Percentiles rank a stretch among this genome's conserved stretches.
Conservation (phyloP, 441 rosid species). For the Gossypium schwendimanii region DNA sequence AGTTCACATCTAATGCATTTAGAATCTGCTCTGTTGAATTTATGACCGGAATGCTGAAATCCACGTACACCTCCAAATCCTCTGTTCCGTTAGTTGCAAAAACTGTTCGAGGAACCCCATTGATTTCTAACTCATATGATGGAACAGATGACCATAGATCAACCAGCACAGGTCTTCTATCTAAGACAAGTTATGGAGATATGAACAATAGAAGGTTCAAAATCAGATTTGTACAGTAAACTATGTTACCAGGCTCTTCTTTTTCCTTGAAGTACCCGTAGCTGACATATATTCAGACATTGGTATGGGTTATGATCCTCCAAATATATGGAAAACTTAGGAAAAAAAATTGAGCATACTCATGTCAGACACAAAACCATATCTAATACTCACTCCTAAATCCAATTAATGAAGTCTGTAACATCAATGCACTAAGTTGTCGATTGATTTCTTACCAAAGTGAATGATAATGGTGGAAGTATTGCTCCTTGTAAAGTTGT, state of each 20-base stretch:
- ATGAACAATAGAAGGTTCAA: slow-evolving; percentile 5
- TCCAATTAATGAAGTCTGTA: background rate
- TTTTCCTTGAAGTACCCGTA: background rate
- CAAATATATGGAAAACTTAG: background rate
- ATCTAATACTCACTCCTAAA: background rate
- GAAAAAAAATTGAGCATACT: background rate
- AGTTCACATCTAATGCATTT: slow-evolving; percentile 28
- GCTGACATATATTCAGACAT: background rate
- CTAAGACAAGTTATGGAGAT: slow-evolving; percentile 25
- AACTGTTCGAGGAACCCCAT: slow-evolving; percentile 44
- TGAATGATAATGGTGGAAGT: slow-evolving; percentile 32
- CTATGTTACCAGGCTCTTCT: background rate
- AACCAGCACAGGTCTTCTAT: slow-evolving; percentile 47
- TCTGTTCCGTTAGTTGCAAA: slow-evolving; percentile 34
- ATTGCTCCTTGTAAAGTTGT: slow-evolving; percentile 39
- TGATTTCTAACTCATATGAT: slow-evolving; percentile 37
- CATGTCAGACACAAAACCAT: background rate
- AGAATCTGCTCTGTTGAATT: slow-evolving; percentile 47
- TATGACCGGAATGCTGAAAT: slow-evolving; percentile 40
- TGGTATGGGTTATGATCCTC: background rate
- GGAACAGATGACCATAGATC: slow-evolving; percentile 51
- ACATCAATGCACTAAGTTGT: background rate
- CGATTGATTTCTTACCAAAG: slow-evolving; percentile 34
- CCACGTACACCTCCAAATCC: slow-evolving; percentile 40
- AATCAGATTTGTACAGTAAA: background rate